Conservation (phyloP, 805 yeast genomes). For the Schwanniomyces occidentalis region DNA sequence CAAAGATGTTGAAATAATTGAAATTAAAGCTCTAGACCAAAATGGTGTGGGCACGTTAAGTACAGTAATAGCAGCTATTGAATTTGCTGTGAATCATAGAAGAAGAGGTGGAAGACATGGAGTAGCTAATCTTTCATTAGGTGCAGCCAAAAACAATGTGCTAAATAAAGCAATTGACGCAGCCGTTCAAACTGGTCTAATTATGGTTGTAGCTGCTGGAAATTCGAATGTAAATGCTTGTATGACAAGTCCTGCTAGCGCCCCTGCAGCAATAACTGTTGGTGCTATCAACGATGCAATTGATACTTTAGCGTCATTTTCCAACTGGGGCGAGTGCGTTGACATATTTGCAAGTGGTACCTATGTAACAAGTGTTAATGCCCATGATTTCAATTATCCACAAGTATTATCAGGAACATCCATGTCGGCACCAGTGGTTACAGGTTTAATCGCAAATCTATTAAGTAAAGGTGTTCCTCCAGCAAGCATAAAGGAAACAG, state of each 20-base stretch:
- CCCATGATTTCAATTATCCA: slow-evolving; percentile 23
- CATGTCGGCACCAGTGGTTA: slow-evolving; percentile 76
- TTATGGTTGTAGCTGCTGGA: slow-evolving; percentile 85
- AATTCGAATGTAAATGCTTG: slow-evolving; percentile 80
- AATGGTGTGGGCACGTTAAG: slow-evolving; percentile 72
- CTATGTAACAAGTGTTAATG: slow-evolving; percentile 56
- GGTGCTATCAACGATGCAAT: slow-evolving; percentile 83
- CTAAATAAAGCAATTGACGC: slow-evolving; percentile 76
- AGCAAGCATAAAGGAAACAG: slow-evolving; percentile 36
- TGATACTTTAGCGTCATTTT: slow-evolving; percentile 71
- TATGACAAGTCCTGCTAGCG: slow-evolving; percentile 81
- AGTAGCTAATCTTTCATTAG: slow-evolving; percentile 79
- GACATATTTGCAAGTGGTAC: slow-evolving; percentile 85
- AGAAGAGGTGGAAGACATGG: slow-evolving; percentile 36
- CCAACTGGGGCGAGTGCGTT: slow-evolving; percentile 95
- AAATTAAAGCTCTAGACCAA: slow-evolving; percentile 70
- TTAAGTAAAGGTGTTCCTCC: slow-evolving; percentile 52
- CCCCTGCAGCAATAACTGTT: slow-evolving; percentile 69
- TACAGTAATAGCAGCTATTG: slow-evolving; percentile 64
- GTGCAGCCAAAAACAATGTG: slow-evolving; percentile 65
- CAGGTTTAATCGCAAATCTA: slow-evolving; percentile 61
- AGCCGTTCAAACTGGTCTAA: slow-evolving; percentile 69
- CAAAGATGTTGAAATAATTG: slow-evolving; percentile 57
- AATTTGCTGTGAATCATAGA: slow-evolving; percentile 65
- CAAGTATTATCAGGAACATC: slow-evolving; percentile 68